Conservation (phyloP, 1,139 yeast species). For the Hansenula lynferdii region DNA sequence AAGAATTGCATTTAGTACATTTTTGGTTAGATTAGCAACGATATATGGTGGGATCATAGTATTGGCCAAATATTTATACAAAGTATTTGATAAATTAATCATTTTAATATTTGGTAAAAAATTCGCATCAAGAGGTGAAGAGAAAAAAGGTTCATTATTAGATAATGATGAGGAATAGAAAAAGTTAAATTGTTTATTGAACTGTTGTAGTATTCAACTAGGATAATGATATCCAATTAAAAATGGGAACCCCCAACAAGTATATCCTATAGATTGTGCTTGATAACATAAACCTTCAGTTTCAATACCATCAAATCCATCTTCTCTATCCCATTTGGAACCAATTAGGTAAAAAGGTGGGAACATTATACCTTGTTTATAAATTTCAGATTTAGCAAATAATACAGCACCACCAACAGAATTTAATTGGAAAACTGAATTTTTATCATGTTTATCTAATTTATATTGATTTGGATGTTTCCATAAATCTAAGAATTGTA, state of each 20-base stretch:
- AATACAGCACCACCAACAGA: conserved; percentile 49
- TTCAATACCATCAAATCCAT: conserved; percentile 51
- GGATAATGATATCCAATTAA: conserved; percentile 13
- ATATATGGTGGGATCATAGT: conserved; percentile 65
- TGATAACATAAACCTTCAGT: conserved; percentile 48
- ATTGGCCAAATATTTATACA: conserved; percentile 41
- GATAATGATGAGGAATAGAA: conserved; percentile 13
- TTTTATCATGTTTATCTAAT: conserved; percentile 8
- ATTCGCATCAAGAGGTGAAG: conserved; percentile 50
- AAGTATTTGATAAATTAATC: conserved; percentile 40
- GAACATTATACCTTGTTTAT: conserved; percentile 40
- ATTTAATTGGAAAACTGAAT: conserved; percentile 30
- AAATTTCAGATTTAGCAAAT: conserved; percentile 36
- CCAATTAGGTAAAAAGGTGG: conserved; percentile 44
- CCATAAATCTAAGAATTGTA: conserved; percentile 32
- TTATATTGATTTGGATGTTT: conserved; percentile 15
- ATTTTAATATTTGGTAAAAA: conserved; percentile 43
- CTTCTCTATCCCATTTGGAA: conserved; percentile 38
- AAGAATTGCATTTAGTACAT: conserved; percentile 72
- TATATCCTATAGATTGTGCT: conserved; percentile 40
- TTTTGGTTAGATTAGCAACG: conserved; percentile 73
- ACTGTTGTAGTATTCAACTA: not conserved
- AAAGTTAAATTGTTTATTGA: not conserved
- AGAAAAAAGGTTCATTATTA: conserved; percentile 29
- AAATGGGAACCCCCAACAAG: conserved; percentile 31